These are phyloP conservation scores for Thermothelomyces thermophilus DNA, from an alignment of 2,329 filamentous ascomycete genomes.

Conservation along the genomic window DNA sequence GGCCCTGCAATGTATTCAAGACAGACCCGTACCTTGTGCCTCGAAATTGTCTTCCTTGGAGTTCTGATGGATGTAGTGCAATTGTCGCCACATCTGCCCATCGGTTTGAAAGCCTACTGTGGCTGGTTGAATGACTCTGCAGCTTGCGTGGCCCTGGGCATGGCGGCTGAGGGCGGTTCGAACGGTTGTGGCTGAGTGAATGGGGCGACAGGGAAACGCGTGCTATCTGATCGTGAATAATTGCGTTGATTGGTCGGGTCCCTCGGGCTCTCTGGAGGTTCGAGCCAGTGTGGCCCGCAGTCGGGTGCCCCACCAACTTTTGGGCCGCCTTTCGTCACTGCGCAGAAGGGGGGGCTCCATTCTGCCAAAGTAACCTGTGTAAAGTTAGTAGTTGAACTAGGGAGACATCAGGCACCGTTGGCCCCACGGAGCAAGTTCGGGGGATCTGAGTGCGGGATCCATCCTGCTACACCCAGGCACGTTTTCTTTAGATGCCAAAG, in stretches of 20 bases:
- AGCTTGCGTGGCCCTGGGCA: slow-evolving; percentile 4
- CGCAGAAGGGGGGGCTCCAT: slow-evolving; percentile 10
- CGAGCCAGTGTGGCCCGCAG: not conserved
- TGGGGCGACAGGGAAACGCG: too few species aligned
- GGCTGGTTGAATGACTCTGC: too few species aligned
- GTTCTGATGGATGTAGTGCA: too few species aligned
- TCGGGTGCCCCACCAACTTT: slow-evolving; percentile 16
- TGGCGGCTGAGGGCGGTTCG: too few species aligned
- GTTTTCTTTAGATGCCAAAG: slow-evolving; percentile 6
- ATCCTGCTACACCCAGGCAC: not conserved
- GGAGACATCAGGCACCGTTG: slow-evolving; percentile 19
- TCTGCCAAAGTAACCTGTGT: too few species aligned
- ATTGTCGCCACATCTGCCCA: too few species aligned
- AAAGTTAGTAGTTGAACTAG: not conserved
- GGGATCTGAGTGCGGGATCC: slow-evolving; percentile 4
- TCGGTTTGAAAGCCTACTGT: too few species aligned
- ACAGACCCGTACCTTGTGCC: too few species aligned
- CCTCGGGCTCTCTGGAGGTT: not conserved
- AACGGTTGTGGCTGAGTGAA: slow-evolving; percentile 17
- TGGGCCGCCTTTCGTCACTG: slow-evolving; percentile 20
- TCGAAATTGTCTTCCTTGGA: too few species aligned
- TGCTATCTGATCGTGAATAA: not conserved
- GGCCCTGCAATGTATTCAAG: too few species aligned
- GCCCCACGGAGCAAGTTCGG: slow-evolving; percentile 8
- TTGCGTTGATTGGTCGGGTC: not conserved